Base-by-base conservation (phyloP, 2,329 filamentous ascomycete species). In the Colletotrichum aenigma region DNA sequence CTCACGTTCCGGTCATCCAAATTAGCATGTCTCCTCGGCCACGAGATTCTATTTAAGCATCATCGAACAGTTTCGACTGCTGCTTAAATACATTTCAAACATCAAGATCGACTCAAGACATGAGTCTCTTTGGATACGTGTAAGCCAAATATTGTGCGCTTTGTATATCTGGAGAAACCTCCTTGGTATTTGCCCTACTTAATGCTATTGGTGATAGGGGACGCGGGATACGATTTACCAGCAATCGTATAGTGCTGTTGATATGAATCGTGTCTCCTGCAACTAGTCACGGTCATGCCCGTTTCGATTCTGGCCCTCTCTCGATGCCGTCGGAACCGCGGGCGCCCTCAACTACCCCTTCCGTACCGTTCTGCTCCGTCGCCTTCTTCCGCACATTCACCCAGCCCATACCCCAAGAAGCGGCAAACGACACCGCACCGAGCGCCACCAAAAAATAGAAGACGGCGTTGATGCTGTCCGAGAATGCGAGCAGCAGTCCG, bases 241-340 rank as follows among this genome's bases (percentile, higher is more conserved):
- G 16, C 8, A n/a, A 0, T 1, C 8, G 38, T 0, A 43, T n/a
- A 0, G 16, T 0, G 4, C 16, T 16, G 8, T 43, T 43, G 18
- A 9, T 7, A 16, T n/a, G 38, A 43, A 0, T 43, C 38, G 0
- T 43, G 16, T 0, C 38, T 9, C 0, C 3, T 48, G 5, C 0
- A 18, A 48, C 18, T 48, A 9, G 38, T 18, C 12, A 48, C 18
- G 38, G 38, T 12, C 16, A 48, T n/a, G 18, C 38, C 0, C 38
- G 0, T 21, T 48, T 21, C 43, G n/a, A 48, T 13, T 4, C 43
- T 48, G 9, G 3, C 18, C 6, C 43, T 48, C 4, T 6, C n/a
- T 48, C 9, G 43, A 48, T 2, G 18, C 43, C 43, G 43, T 48
- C 43, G 43, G 18, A 48, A 6, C 10, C n/a, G 10, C 43, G 43